These are phyloP conservation scores for Tulasnella sp. DNA, from an alignment of 768 basidiomycete genomes.

Conservation along the genomic window DNA sequence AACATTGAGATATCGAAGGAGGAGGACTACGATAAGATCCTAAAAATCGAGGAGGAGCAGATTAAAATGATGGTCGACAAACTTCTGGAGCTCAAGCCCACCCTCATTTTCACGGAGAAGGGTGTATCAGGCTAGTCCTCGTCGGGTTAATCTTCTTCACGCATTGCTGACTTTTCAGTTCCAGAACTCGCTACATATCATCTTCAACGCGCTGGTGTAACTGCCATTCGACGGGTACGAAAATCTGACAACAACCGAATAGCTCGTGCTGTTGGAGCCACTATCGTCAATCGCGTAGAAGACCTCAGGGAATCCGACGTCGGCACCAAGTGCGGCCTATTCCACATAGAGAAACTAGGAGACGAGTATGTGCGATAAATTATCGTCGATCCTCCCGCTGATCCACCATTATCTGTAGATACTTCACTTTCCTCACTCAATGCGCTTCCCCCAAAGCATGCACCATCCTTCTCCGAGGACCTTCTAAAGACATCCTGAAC, in stretches of 20 bases:
- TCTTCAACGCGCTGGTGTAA: conserved; percentile 77
- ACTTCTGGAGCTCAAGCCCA: conserved; percentile 89
- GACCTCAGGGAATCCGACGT: conserved; percentile 88
- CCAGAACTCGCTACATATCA: conserved; percentile 89
- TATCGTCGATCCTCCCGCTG: neutral
- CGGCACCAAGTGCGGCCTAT: conserved; percentile 90
- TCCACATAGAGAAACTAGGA: conserved; percentile 93
- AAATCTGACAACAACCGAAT: conserved; percentile 99
- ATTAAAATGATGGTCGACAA: conserved; percentile 77
- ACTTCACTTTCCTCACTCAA: conserved; percentile 95
- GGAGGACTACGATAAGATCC: conserved; percentile 83
- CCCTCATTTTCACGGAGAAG: conserved; percentile 94
- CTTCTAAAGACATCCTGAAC: conserved; percentile 95
- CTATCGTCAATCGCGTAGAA: conserved; percentile 93
- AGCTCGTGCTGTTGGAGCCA: conserved; percentile 89
- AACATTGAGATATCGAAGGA: conserved; percentile 97
- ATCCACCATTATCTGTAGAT: conserved; percentile 41
- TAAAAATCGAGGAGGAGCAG: conserved; percentile 96
- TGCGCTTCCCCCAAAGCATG: conserved; percentile 90
- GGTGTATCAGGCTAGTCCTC: conserved; percentile 72
- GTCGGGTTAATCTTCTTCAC: neutral
- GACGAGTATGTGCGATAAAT: conserved; percentile 56
- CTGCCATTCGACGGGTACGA: conserved; percentile 93
- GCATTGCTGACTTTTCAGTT: neutral
- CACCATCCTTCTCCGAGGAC: conserved; percentile 94